Conservation (phyloP, 768 basidiomycete genomes). For the Tricholoma terreum region DNA sequence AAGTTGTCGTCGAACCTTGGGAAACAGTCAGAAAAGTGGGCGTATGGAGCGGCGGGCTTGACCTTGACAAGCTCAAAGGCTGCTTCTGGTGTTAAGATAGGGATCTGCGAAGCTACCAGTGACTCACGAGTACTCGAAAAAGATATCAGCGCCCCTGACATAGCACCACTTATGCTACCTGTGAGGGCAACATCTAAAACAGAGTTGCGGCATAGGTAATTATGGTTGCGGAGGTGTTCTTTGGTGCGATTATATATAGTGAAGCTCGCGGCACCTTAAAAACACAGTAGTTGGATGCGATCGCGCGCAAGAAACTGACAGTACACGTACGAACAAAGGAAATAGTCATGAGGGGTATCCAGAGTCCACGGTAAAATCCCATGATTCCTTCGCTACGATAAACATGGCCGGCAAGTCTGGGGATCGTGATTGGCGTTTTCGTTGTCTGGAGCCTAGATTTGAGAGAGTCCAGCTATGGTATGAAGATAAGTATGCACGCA, state of each 20-base stretch:
- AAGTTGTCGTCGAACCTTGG: constrained; percentile 82
- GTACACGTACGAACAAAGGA: constrained; percentile 85
- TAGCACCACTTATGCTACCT: constrained; percentile 81
- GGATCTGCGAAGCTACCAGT: not conserved
- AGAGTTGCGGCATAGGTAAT: constrained; percentile 55
- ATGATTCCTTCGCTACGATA: constrained; percentile 83
- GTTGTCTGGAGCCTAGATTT: constrained; percentile 91
- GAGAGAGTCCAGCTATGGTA: constrained; percentile 78
- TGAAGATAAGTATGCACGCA: not conserved
- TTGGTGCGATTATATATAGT: constrained; percentile 87
- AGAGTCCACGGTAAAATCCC: constrained; percentile 88
- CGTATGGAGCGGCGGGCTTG: constrained; percentile 7
- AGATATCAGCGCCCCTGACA: constrained; percentile 87
- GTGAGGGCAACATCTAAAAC: constrained; percentile 70
- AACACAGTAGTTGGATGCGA: constrained; percentile 4
- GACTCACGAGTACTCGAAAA: constrained; percentile 85
- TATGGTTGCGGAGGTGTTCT: constrained; percentile 59
- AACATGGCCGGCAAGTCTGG: constrained; percentile 65
- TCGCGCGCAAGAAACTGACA: constrained; percentile 1
- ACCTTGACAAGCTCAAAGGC: constrained; percentile 98
- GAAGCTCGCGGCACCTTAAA: constrained; percentile 81
- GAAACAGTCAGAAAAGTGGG: constrained; percentile 4
- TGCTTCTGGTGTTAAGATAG: constrained; percentile 16
- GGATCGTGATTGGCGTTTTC: constrained; percentile 70
- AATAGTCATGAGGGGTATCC: constrained; percentile 93